A percentile compares a stretch with the other conserved stretches of the same genome.
Evolutionary conservation across 1,139 yeast species (phyloP).

Genomic region (Debaryomyces fabryi): DNA sequence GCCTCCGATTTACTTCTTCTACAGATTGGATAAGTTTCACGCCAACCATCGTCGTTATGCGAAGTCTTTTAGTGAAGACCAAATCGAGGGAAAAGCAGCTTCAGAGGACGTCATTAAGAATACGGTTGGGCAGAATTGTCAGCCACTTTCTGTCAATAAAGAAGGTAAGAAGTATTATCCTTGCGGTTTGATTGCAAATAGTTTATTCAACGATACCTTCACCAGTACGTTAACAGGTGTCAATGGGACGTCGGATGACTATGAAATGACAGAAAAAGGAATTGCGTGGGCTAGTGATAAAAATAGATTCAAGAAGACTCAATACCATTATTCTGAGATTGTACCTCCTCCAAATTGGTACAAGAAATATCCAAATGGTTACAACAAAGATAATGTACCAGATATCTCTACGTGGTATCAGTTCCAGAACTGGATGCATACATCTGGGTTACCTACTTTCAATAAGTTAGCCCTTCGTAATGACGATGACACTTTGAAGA

Average conservation of each 20-base stretch:
- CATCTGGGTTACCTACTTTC: slow-evolving; percentile 87
- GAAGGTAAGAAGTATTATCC: slow-evolving; percentile 67
- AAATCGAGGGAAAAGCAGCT: slow-evolving; percentile 76
- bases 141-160: slow-evolving; percentile 66
- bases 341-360: slow-evolving; percentile 97
- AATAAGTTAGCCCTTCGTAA: slow-evolving; percentile 81
- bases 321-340: slow-evolving; percentile 66
- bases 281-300: slow-evolving; percentile 73
- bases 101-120: slow-evolving; percentile 58
- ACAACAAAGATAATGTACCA: slow-evolving; percentile 81
- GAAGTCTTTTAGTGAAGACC: slow-evolving; percentile 88
- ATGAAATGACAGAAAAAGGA: slow-evolving; percentile 53
- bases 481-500: slow-evolving; percentile 59
- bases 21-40: slow-evolving; percentile 79
- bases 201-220: slow-evolving; percentile 71
- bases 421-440: slow-evolving; percentile 96
- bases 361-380: slow-evolving; percentile 83
- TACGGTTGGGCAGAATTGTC: slow-evolving; percentile 80
- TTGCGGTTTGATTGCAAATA: slow-evolving; percentile 79
- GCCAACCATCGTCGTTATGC: slow-evolving; percentile 95
- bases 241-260: slow-evolving; percentile 43
- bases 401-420: slow-evolving; percentile 52
- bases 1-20: slow-evolving; percentile 77
- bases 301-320: slow-evolving; percentile 59
- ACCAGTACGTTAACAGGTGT: slow-evolving; percentile 45